Percentiles rank a stretch among this genome's conserved stretches.
These are phyloP conservation scores for Wickerhamomyces alni DNA, from an alignment of 805 yeast genomes.

Conservation along the genomic window DNA sequence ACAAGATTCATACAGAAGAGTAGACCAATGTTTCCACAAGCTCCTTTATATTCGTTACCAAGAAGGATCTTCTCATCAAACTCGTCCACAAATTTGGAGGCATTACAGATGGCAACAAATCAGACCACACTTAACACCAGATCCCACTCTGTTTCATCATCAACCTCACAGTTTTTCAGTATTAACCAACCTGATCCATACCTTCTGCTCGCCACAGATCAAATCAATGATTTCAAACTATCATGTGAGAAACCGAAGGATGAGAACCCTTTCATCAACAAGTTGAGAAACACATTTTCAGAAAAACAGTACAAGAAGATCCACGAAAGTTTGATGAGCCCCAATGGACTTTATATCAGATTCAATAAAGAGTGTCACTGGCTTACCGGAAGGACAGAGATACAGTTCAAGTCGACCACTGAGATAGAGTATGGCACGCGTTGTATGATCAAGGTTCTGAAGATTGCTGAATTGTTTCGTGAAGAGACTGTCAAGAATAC, in stretches of 20 bases:
- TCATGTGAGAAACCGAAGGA: constrained; percentile 5
- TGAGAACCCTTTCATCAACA: constrained; percentile 9
- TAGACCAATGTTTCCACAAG: constrained; percentile 15
- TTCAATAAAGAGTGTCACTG: constrained; percentile 23
- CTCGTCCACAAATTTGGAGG: constrained; percentile 16
- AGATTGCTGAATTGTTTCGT: constrained; percentile 33
- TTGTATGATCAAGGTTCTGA: constrained; percentile 28
- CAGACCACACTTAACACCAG: constrained; percentile 3
- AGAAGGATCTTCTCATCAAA: constrained; percentile 19
- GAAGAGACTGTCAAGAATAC: constrained; percentile 30
- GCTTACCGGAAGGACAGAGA: constrained; percentile 23
- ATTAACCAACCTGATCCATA: constrained; percentile 29
- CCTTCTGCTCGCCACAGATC: constrained; percentile 27
- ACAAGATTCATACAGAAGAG: constrained; percentile 47
- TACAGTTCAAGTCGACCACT: background rate
- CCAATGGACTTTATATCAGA: constrained; percentile 29
- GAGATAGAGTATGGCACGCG: constrained; percentile 2
- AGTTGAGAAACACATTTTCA: constrained; percentile 5
- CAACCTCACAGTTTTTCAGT: constrained; percentile 21
- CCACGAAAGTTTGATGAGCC: constrained; percentile 12
- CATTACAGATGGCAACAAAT: constrained; percentile 3
- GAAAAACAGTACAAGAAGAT: constrained; percentile 6
- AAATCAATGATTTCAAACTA: constrained; percentile 18
- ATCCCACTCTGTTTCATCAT: constrained; percentile 18
- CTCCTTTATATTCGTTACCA: constrained; percentile 12